phyloP scores from a whole-genome alignment of 2,329 filamentous ascomycete genomes.

The Pestalotiopsis sp. region DNA sequence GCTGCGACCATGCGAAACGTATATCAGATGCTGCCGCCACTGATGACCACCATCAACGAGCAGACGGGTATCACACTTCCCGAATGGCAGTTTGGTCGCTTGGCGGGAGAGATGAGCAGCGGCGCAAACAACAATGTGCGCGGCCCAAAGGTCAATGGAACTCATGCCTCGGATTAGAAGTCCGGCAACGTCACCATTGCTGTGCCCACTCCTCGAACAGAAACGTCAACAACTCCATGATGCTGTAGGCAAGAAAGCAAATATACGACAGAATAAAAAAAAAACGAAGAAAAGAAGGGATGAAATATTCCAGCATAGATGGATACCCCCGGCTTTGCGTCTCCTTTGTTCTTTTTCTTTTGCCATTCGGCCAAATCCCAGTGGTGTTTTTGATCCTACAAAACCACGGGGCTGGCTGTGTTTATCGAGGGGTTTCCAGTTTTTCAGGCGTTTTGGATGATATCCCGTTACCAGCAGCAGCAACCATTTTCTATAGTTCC shows the following conservation, averaged over 20 bases:
- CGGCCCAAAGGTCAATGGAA: conserved; percentile 35
- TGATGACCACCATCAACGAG: conserved; percentile 83
- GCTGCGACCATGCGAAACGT: conserved; percentile 72
- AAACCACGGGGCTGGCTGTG: too few relatives aligned
- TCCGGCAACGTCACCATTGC: neutral
- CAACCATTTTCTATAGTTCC: neutral
- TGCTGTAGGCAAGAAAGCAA: too few relatives aligned
- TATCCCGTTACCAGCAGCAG: neutral
- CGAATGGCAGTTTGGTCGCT: conserved; percentile 67
- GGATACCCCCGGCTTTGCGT: neutral
- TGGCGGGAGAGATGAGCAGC: conserved; percentile 34
- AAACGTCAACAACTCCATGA: neutral
- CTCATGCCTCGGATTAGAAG: neutral
- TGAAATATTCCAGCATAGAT: too few relatives aligned
- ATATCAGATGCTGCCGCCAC: conserved; percentile 80
- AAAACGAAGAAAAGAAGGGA: too few relatives aligned
- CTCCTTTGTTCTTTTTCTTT: neutral
- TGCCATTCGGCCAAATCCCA: neutral
- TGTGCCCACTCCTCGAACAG: neutral
- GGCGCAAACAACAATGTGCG: conserved; percentile 31
- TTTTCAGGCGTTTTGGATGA: neutral
- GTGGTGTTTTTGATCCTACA: too few relatives aligned
- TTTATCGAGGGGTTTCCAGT: too few relatives aligned
- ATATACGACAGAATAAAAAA: too few relatives aligned
- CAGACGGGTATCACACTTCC: conserved; percentile 83